Percentiles rank a stretch among this genome's conserved stretches.
Conservation (phyloP, 768 basidiomycete genomes). For the Tephrocybe sp. region DNA sequence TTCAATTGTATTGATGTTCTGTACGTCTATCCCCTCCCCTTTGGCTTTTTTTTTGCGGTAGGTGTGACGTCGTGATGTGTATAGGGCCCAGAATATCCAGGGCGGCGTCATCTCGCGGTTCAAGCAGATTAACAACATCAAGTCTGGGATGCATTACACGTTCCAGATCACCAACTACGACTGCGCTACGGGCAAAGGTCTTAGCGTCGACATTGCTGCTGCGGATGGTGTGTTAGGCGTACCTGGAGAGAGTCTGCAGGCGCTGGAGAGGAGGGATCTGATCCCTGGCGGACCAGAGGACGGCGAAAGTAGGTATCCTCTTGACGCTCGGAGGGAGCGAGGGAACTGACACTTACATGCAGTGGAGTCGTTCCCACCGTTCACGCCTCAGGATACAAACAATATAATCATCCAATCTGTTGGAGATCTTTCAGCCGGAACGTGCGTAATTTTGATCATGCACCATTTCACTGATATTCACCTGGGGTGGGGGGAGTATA, state of each 20-base stretch:
- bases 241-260: not conserved
- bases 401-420: conserved; percentile 13
- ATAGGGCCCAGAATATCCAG: conserved; percentile 16
- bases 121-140: conserved; percentile 6
- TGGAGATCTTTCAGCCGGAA: conserved; percentile 15
- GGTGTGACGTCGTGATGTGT: too few relatives aligned
- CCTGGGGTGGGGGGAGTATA: not conserved
- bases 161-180: conserved; percentile 10
- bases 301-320: conserved; percentile 2
- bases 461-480: not conserved
- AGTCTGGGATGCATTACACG: conserved; percentile 5
- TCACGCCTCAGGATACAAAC: conserved; percentile 8
- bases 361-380: conserved; percentile 16
- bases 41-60: not conserved
- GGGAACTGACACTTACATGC: not conserved
- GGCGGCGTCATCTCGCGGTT: conserved; percentile 14
- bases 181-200: conserved; percentile 5
- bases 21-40: not conserved
- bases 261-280: conserved; percentile 2
- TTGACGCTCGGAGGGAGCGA: not conserved
- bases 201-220: too few relatives aligned
- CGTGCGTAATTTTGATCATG: conserved; percentile 3
- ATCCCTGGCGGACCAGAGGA: conserved; percentile 9
- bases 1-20: conserved; percentile 14
- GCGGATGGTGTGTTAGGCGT: not conserved